phyloP scores from a whole-genome alignment of 345 rosid genomes.

The Theobroma cacao region DNA sequence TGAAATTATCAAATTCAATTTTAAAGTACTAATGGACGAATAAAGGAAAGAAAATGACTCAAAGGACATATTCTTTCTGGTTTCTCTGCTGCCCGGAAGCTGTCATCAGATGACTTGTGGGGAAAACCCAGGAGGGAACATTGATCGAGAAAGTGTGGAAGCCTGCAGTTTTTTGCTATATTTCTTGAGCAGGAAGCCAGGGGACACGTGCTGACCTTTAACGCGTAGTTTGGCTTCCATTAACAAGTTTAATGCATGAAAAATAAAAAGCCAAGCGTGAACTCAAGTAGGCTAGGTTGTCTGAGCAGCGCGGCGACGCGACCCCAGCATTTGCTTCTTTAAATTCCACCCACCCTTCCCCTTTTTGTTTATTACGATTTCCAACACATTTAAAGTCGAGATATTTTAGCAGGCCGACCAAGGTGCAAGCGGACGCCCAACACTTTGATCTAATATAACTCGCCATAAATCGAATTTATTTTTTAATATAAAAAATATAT shows the following conservation, averaged over 20 bases:
- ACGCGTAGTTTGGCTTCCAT: neutral
- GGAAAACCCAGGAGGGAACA: neutral
- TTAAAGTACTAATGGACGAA: conserved; percentile 14
- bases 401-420: too few relatives aligned
- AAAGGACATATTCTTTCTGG: conserved; percentile 9
- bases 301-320: conserved; percentile 31
- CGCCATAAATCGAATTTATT: too few relatives aligned
- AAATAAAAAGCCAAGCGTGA: neutral
- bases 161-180: neutral
- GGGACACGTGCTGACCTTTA: neutral
- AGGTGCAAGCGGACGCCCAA: too few relatives aligned
- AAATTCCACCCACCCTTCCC: neutral
- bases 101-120: neutral
- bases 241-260: too few relatives aligned
- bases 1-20: neutral
- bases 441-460: too few relatives aligned
- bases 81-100: neutral
- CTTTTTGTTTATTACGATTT: neutral
- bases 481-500: too few relatives aligned
- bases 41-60: conserved; percentile 12
- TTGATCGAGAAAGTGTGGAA: neutral
- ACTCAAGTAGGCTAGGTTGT: neutral
- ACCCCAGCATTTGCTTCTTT: conserved; percentile 17
- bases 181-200: neutral
- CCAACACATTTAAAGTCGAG: too few relatives aligned